Conservation (phyloP, 352 stramenopile genomes). For the Phytophthora nicotianae region DNA sequence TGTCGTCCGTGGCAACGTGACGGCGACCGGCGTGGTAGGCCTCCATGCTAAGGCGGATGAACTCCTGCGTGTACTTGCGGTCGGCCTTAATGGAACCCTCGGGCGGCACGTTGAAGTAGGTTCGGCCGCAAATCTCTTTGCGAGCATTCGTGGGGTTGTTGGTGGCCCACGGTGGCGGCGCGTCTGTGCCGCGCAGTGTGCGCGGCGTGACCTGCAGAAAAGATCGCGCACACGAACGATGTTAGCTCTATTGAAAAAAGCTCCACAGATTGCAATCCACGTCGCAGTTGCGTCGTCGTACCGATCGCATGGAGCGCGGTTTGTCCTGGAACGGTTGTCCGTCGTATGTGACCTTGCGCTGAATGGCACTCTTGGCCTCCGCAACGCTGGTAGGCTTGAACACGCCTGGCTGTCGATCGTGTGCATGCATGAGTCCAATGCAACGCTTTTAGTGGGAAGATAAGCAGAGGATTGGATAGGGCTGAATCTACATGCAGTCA, state of each 20-base stretch:
- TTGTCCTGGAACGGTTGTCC: constrained; percentile 53
- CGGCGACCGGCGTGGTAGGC: constrained; percentile 40
- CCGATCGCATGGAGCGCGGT: constrained; percentile 37
- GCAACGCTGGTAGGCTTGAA: constrained; percentile 58
- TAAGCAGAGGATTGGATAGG: constrained; percentile 7
- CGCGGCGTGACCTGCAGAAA: constrained; percentile 24
- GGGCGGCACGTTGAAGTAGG: constrained; percentile 53
- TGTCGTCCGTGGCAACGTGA: constrained; percentile 10
- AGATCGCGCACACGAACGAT: constrained; percentile 17
- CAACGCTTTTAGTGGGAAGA: background rate
- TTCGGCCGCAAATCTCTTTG: constrained; percentile 47
- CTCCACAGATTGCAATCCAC: background rate
- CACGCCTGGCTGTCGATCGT: constrained; percentile 27
- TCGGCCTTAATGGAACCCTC: constrained; percentile 60
- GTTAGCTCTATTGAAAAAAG: background rate
- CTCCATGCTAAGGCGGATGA: constrained; percentile 64
- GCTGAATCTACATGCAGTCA: background rate
- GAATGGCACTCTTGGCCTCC: constrained; percentile 64
- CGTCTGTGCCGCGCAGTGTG: too few species aligned
- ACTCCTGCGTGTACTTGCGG: constrained; percentile 68
- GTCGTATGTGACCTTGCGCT: constrained; percentile 62
- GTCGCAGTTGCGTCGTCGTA: constrained; percentile 24
- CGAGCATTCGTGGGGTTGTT: constrained; percentile 53
- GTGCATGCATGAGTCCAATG: constrained; percentile 7
- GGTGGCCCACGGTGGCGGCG: constrained; percentile 46